A percentile compares a stretch with the other conserved stretches of the same genome.
phyloP scores from a whole-genome alignment of 257 asterid species.

The Nicotiana otophora region DNA sequence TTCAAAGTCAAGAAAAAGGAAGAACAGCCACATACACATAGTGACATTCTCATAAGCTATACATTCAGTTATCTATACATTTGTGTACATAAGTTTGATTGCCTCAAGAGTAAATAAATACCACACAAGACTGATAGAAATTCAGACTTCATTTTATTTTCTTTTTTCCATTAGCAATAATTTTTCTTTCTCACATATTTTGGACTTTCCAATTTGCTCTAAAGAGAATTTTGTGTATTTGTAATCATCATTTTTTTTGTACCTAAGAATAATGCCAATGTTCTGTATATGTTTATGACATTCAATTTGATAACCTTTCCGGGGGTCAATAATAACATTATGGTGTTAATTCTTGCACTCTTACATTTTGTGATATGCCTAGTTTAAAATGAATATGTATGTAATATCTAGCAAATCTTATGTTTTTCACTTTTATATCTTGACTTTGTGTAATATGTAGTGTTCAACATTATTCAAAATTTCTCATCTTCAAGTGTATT shows the following conservation, averaged over 20 bases:
- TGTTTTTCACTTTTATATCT: too few relatives aligned
- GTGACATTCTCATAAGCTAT: not conserved
- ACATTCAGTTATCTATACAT: not conserved
- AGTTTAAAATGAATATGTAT: too few relatives aligned
- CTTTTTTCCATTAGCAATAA: not conserved
- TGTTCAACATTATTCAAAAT: too few relatives aligned
- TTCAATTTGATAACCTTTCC: not conserved
- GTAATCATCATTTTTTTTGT: not conserved
- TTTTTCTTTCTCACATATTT: not conserved
- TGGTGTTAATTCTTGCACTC: not conserved
- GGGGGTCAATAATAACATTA: not conserved
- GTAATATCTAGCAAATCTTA: too few relatives aligned
- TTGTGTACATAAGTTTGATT: not conserved
- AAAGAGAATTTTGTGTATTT: not conserved
- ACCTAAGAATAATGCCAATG: not conserved
- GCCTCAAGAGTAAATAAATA: conserved; percentile 11
- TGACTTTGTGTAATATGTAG: too few relatives aligned
- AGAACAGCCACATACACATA: not conserved
- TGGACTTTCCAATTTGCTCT: not conserved
- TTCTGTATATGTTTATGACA: not conserved
- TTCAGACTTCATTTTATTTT: not conserved
- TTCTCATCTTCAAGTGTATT: too few relatives aligned
- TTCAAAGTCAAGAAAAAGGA: conserved; percentile 8
- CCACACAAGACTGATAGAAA: not conserved
- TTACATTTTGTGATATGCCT: too few relatives aligned